A percentile compares a stretch with the other conserved stretches of the same genome.
Evolutionary conservation across 331 rosid species (phyloP).

Genomic region (Erythrophleum ivorense): DNA sequence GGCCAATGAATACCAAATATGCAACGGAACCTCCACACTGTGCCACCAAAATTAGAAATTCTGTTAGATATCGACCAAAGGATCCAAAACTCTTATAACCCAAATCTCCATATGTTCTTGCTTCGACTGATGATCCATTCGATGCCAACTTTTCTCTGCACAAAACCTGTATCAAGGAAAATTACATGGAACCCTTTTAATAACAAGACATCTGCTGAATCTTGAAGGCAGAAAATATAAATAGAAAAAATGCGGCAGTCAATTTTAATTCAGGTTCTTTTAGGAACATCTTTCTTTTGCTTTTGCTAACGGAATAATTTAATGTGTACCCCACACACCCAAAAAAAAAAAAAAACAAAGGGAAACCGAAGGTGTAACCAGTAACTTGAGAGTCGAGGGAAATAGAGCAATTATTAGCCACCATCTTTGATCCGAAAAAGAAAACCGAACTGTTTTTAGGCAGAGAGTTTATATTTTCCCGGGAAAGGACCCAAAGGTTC

Average conservation of each 20-base stretch:
- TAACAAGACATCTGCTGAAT: neutral
- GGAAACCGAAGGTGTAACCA: neutral
- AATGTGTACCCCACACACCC: slow-evolving; percentile 5
- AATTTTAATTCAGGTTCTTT: slow-evolving; percentile 8
- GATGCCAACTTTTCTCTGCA: slow-evolving; percentile 75
- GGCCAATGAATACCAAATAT: slow-evolving; percentile 83
- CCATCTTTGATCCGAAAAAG: slow-evolving; percentile 14
- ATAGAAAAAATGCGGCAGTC: neutral
- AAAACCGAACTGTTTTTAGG: neutral
- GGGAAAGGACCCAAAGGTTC: slow-evolving; percentile 14
- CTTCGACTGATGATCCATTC: slow-evolving; percentile 52
- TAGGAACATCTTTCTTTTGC: slow-evolving; percentile 15
- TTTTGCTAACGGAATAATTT: slow-evolving; percentile 17
- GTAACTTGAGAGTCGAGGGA: neutral
- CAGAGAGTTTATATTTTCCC: neutral
- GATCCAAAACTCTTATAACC: slow-evolving; percentile 72
- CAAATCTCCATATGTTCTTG: slow-evolving; percentile 76
- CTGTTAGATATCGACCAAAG: slow-evolving; percentile 73
- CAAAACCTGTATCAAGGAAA: slow-evolving; percentile 54
- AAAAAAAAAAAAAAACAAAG: neutral
- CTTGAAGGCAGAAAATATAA: slow-evolving; percentile 15
- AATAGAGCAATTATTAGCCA: neutral
- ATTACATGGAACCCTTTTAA: slow-evolving; percentile 18
- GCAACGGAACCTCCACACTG: slow-evolving; percentile 87
- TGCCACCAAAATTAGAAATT: slow-evolving; percentile 61